Evolutionary conservation across 2,329 filamentous ascomycete species (phyloP).

Genomic region (Arthrocladium fulminans): DNA sequence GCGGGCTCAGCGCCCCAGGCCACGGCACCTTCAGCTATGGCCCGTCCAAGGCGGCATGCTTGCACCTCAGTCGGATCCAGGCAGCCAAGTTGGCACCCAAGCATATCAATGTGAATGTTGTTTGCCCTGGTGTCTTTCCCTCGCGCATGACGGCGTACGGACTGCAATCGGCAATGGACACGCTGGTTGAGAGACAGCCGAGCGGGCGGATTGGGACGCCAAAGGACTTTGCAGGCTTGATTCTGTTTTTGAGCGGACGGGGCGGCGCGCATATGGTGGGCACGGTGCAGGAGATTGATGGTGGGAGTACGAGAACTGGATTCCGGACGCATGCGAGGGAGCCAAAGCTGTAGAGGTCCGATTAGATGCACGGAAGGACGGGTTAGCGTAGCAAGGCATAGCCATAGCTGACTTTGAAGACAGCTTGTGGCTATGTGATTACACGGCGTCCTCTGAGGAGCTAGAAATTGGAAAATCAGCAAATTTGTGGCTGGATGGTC

Average conservation of each 20-base stretch:
- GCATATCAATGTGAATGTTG: slow-evolving; percentile 44
- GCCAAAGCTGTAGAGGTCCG: slow-evolving; percentile 12
- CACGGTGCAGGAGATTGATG: slow-evolving; percentile 39
- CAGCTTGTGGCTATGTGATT: too few species aligned
- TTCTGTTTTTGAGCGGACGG: slow-evolving; percentile 36
- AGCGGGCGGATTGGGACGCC: slow-evolving; percentile 41
- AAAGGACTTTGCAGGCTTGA: slow-evolving; percentile 39
- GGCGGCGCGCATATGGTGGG: slow-evolving; percentile 40
- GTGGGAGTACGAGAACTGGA: slow-evolving; percentile 36
- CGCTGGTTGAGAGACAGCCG: slow-evolving; percentile 39
- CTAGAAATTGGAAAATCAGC: too few species aligned
- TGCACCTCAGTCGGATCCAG: slow-evolving; percentile 44
- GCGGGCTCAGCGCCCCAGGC: slow-evolving; percentile 45
- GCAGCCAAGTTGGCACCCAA: slow-evolving; percentile 44
- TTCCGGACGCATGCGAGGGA: slow-evolving; percentile 28
- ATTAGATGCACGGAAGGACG: not conserved
- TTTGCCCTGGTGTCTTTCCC: slow-evolving; percentile 40
- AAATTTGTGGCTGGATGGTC: too few species aligned
- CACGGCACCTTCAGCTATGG: slow-evolving; percentile 46
- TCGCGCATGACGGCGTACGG: slow-evolving; percentile 49
- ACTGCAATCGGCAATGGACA: slow-evolving; percentile 41
- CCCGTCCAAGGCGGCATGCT: slow-evolving; percentile 45
- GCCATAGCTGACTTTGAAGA: too few species aligned
- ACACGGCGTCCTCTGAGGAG: too few species aligned
- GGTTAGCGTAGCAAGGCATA: too few species aligned